A percentile compares a stretch with the other conserved stretches of the same genome.
These are phyloP conservation scores for Penicillium simplicissimum DNA, from an alignment of 495 filamentous ascomycete genomes.

Conservation along the genomic window DNA sequence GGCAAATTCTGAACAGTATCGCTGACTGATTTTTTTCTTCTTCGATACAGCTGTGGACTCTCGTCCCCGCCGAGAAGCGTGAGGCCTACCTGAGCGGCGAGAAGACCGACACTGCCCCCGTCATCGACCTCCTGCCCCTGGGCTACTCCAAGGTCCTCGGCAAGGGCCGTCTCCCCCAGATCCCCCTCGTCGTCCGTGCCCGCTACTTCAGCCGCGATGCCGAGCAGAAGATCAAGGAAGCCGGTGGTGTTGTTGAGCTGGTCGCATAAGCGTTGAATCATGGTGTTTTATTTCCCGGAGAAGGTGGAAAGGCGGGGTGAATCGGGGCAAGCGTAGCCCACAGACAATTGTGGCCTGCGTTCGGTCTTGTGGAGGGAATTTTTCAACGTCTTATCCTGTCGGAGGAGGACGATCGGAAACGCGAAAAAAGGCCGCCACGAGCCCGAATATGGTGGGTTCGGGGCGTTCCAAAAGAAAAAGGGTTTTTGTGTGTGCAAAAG, in stretches of 20 bases:
- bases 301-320: constrained; percentile 28
- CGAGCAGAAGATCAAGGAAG: constrained; percentile 93
- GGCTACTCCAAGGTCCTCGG: constrained; percentile 93
- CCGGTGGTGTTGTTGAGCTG: constrained; percentile 87
- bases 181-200: constrained; percentile 85
- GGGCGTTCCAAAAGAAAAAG: constrained; percentile 40
- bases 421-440: constrained; percentile 33
- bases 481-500: constrained; percentile 46
- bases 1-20: constrained; percentile 1
- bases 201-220: constrained; percentile 85
- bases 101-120: constrained; percentile 79
- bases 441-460: constrained; percentile 21
- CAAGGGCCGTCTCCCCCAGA: constrained; percentile 84
- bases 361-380: constrained; percentile 36
- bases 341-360: constrained; percentile 24
- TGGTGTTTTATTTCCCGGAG: constrained; percentile 30
- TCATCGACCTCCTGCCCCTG: constrained; percentile 87
- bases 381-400: constrained; percentile 27
- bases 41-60: constrained; percentile 68
- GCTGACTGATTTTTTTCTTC: constrained; percentile 26
- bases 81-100: constrained; percentile 74
- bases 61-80: constrained; percentile 78
- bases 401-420: constrained; percentile 33
- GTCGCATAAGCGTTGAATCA: constrained; percentile 68
- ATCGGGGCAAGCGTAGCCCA: constrained; percentile 37